Conservation (phyloP, 352 stramenopile genomes). For the Thalassiosira sp. region DNA sequence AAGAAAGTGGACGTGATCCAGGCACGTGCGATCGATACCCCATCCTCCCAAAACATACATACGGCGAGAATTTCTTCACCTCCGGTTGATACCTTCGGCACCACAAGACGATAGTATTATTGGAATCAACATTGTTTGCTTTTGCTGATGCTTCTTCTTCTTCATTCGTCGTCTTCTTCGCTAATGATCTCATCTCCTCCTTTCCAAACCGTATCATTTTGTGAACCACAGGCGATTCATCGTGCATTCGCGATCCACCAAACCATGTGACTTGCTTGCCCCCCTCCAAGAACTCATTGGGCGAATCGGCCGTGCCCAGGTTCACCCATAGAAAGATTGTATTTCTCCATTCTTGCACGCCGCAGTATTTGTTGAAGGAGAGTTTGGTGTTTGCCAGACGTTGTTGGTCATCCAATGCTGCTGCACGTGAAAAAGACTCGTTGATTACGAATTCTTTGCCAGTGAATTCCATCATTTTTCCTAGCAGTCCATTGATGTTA, state of each 20-base stretch:
- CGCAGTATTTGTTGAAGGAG: slow-evolving; percentile 82
- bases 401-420: slow-evolving; percentile 21
- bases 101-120: slow-evolving; percentile 78
- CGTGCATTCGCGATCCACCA: slow-evolving; percentile 68
- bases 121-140: slow-evolving; percentile 16
- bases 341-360: slow-evolving; percentile 73
- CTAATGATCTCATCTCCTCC: too few relatives aligned
- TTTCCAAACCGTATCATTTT: slow-evolving; percentile 53
- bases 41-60: slow-evolving; percentile 70
- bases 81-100: slow-evolving; percentile 55
- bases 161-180: too few relatives aligned
- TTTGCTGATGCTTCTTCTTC: not conserved
- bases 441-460: slow-evolving; percentile 74
- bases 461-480: slow-evolving; percentile 46
- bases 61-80: slow-evolving; percentile 53
- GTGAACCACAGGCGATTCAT: slow-evolving; percentile 63
- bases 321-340: slow-evolving; percentile 79
- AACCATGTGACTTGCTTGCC: slow-evolving; percentile 68
- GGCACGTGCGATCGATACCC: slow-evolving; percentile 59
- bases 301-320: slow-evolving; percentile 45
- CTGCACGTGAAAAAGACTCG: slow-evolving; percentile 38
- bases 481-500: slow-evolving; percentile 54
- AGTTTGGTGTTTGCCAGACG: slow-evolving; percentile 29
- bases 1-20: slow-evolving; percentile 58
- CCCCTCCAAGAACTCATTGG: slow-evolving; percentile 73